Base-by-base conservation (phyloP, 2,329 filamentous ascomycete species). In the Didymella pomorum region DNA sequence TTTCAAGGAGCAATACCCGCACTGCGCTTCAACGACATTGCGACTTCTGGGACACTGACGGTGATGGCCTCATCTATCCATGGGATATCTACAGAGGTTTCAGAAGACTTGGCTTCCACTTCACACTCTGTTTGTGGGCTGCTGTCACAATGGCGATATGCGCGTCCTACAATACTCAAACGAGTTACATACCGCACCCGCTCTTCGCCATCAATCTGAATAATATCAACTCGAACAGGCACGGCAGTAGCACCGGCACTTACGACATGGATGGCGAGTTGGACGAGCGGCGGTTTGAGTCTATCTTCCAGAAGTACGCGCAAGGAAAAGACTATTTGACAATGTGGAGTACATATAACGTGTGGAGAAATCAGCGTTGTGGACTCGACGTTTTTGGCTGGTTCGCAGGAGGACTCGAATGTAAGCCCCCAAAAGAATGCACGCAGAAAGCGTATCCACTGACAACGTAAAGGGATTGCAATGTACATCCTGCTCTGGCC, bases 401-500 rank as follows among this genome's bases (percentile, higher is more conserved):
- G 65, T 62, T 66, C 39, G 63, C 63, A 21, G 65, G 63, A 0
- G 62, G 53, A 4, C 43, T 66, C n/a, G 63, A 66, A 52, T 67
- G 65, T 66, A 43, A 52, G 59, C 60, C 4, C 14, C 11, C 7
- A 11, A n/a, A 11, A 25, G 3, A 18, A 1, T 4, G 16, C 10
- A 4, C 7, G 2, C 16, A 21, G 10, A 20, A 23, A 14, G 3
- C 2, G 16, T 28, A 35, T 10, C 48, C 7, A 35, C 43, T 66
- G 18, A 66, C 46, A 9, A 28, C 20, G 4, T 4, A 12, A 14
- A 67, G 65, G 65, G 65, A 56, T 66, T 16, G 63, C 65, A 1
- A 57, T 61, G 52, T 67, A 65, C 35, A 65, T 63, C n/a, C 31
- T 66, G 23, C 58, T 67, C 4, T 67, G 65, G 63, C 65, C 65